Evolutionary conservation across 2,329 filamentous ascomycete genomes (phyloP).

Genomic region (Xylariales sp.): DNA sequence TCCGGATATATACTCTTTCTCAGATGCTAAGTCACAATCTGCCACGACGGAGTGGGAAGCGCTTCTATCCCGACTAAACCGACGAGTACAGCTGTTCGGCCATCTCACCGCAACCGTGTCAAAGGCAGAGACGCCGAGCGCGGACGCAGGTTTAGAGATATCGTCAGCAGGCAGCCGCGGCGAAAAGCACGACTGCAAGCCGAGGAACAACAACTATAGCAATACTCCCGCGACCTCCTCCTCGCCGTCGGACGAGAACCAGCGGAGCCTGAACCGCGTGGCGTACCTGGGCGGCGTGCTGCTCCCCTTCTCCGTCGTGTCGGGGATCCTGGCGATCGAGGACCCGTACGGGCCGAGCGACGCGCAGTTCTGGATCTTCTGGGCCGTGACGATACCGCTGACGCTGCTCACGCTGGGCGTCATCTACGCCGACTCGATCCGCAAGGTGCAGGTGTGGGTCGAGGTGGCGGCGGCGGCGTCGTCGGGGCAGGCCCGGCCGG

Average conservation of each 20-base stretch:
- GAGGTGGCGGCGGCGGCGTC: conserved; percentile 51
- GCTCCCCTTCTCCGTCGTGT: conserved; percentile 61
- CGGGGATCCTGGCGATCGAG: conserved; percentile 60
- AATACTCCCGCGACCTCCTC: neutral
- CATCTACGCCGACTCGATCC: conserved; percentile 62
- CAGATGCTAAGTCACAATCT: neutral
- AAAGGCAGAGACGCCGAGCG: conserved; percentile 29
- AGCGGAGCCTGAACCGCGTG: conserved; percentile 59
- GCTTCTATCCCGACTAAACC: conserved; percentile 49
- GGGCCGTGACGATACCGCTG: conserved; percentile 56
- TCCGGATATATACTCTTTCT: conserved; percentile 13
- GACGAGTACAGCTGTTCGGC: conserved; percentile 44
- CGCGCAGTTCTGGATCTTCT: conserved; percentile 61
- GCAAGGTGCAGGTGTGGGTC: conserved; percentile 60
- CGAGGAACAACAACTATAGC: neutral
- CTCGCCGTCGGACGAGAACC: conserved; percentile 48
- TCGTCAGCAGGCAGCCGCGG: conserved; percentile 4
- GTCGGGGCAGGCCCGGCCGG: conserved; percentile 25
- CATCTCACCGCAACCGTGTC: conserved; percentile 31
- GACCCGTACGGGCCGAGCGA: conserved; percentile 58
- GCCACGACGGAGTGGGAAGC: conserved; percentile 47
- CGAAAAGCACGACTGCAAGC: neutral
- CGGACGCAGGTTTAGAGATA: neutral
- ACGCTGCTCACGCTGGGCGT: conserved; percentile 54
- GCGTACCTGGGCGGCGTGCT: conserved; percentile 62